phyloP scores from a whole-genome alignment of 768 basidiomycete genomes.

The Tricholoma terreum region DNA sequence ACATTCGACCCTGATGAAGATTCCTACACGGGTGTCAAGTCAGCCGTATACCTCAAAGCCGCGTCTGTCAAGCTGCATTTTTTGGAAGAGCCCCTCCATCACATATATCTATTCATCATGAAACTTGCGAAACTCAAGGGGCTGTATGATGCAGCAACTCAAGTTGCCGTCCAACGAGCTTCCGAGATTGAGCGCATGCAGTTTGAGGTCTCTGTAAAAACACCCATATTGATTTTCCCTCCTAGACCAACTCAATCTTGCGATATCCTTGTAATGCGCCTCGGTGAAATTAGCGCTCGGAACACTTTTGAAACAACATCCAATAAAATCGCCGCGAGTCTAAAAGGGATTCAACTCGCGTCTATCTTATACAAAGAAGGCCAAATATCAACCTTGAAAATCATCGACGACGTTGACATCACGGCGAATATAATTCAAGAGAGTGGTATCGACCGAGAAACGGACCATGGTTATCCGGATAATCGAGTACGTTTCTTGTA shows the following conservation, averaged over 20 bases:
- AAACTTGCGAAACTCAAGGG: conserved; percentile 91
- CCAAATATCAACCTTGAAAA: conserved; percentile 60
- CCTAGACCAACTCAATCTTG: conserved; percentile 54
- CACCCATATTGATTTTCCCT: conserved; percentile 91
- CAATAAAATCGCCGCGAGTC: conserved; percentile 68
- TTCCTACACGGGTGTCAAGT: conserved; percentile 75
- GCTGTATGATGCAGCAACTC: conserved; percentile 90
- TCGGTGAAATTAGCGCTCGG: conserved; percentile 84
- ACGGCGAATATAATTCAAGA: conserved; percentile 65
- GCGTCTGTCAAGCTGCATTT: conserved; percentile 90
- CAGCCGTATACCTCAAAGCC: conserved; percentile 75
- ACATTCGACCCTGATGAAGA: conserved; percentile 78
- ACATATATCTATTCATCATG: conserved; percentile 76
- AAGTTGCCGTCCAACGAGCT: conserved; percentile 88
- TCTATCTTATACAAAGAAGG: conserved; percentile 59
- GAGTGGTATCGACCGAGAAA: conserved; percentile 48
- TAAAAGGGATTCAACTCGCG: conserved; percentile 80
- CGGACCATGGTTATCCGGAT: conserved; percentile 58
- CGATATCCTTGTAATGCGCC: conserved; percentile 74
- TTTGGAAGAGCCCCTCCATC: conserved; percentile 86
- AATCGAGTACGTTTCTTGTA: conserved; percentile 54
- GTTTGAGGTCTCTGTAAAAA: conserved; percentile 85
- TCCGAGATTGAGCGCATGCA: conserved; percentile 94
- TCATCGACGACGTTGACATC: conserved; percentile 89
- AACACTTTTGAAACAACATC: conserved; percentile 63